Conservation (phyloP, 495 filamentous ascomycete genomes). For the Cetradonia linearis region DNA sequence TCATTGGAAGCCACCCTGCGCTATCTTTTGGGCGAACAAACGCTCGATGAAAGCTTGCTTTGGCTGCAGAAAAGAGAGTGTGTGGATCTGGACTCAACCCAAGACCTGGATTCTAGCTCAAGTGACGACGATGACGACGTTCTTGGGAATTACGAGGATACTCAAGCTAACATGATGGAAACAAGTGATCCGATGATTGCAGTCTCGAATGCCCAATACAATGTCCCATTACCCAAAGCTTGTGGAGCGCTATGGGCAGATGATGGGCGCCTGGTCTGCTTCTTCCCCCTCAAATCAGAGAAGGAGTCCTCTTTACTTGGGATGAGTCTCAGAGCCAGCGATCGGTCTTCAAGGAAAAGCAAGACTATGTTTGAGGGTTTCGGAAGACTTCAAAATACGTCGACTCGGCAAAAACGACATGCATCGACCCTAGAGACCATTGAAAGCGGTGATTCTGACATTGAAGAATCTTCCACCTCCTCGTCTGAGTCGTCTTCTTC, state of each 20-base stretch:
- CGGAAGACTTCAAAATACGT: conserved; percentile 60
- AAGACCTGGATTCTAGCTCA: conserved; percentile 55
- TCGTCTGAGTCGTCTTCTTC: conserved; percentile 65
- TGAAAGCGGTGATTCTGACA: conserved; percentile 41
- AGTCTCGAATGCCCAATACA: conserved; percentile 57
- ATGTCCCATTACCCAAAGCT: conserved; percentile 62
- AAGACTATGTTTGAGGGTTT: conserved; percentile 72
- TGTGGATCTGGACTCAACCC: conserved; percentile 41
- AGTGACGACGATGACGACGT: conserved; percentile 76
- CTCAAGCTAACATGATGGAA: conserved; percentile 35
- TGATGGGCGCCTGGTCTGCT: conserved; percentile 72
- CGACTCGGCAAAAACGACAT: conserved; percentile 40
- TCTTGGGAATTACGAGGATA: conserved; percentile 42
- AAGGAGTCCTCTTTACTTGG: conserved; percentile 55
- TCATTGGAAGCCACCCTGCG: conserved; percentile 74
- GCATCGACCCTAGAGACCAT: conserved; percentile 31
- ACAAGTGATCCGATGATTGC: conserved; percentile 44
- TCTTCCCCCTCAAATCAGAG: conserved; percentile 75
- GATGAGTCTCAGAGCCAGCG: conserved; percentile 49
- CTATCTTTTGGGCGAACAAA: conserved; percentile 77
- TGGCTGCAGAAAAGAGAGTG: conserved; percentile 53
- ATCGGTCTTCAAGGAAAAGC: conserved; percentile 48
- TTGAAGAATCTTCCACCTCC: conserved; percentile 55
- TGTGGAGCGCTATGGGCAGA: conserved; percentile 72
- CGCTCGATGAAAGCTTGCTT: conserved; percentile 60